Base-by-base conservation (phyloP, 805 yeast species). In the Ascoidea rubescens region DNA sequence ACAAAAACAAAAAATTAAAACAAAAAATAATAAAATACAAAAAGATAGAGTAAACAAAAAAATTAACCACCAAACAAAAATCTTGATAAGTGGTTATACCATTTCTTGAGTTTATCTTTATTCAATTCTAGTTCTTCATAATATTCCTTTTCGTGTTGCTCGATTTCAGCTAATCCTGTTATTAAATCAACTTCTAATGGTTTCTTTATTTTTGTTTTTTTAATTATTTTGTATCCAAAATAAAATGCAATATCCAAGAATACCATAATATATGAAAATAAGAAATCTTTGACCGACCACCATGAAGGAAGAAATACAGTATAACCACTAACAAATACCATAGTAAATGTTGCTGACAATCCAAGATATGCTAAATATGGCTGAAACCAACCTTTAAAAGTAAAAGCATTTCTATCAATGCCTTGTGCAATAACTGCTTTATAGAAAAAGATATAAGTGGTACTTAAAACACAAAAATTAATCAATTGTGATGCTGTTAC, bases 201-300 rank as follows among this genome's bases (percentile, higher is more conserved):
- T 46, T 60, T 64, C 51, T 77, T 70, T 33, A 71, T 54, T 58
- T 70, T 72, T 37, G 84, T 71, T 63, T 73, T 79, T 62, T 66
- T 67, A 56, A 68, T 57, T 45, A 80, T 14, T 68, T 83, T 83
- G 71, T 78, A 81, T 5, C 86, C 87, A 56, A 74, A 59, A 57
- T 68, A 74, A 54, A 75, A 69, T 48, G 78, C 67, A 44, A 80
- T 45, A 59, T 73, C 84, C 8, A 83, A 80, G 42, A 87, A 87
- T 48, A 84, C 73, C 42, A 86, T 84, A 61, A 85, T 81, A 67
- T 85, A 85, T 48, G 89, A 88, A 42, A 91, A 83, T 61, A 85
- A 83, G 62, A 85, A 85, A 28, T 71, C 71, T 66, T 80, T 78
- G 68, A 80, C 80, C 57, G 77, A 75, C 63, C 84, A 81, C 14